phyloP scores from a whole-genome alignment of 2,329 filamentous ascomycete species.

The Fusarium burgessii region DNA sequence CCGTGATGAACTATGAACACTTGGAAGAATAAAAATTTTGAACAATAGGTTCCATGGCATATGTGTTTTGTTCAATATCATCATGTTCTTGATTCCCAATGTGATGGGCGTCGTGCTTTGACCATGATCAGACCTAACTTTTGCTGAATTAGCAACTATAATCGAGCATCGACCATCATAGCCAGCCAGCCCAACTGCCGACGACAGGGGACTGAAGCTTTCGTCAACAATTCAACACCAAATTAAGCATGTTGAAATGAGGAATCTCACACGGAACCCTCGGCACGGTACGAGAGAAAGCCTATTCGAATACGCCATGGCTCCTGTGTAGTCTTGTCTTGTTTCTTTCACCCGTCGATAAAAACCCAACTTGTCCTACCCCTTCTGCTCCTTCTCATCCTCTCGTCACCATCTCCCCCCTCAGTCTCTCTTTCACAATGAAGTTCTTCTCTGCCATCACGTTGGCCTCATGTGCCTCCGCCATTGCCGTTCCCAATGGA shows the following conservation, averaged over 20 bases:
- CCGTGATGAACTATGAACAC: too few relatives aligned
- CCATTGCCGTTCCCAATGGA: background rate
- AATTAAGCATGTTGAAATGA: background rate
- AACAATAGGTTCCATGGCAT: too few relatives aligned
- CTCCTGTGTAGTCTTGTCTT: too few relatives aligned
- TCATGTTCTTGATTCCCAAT: too few relatives aligned
- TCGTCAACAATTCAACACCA: background rate
- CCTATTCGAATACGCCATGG: background rate
- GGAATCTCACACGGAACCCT: background rate
- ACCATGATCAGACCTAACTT: background rate
- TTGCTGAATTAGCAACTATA: background rate
- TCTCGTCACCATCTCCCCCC: background rate
- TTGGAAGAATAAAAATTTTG: too few relatives aligned
- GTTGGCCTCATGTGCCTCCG: constrained; percentile 6
- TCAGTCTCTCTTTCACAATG: background rate
- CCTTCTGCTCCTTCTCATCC: fast-evolving
- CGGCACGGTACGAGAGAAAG: background rate
- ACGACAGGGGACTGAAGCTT: background rate
- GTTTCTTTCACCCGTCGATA: background rate
- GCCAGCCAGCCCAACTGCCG: background rate
- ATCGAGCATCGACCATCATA: background rate
- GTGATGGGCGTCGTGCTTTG: background rate
- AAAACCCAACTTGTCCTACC: background rate
- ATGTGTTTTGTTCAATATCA: too few relatives aligned
- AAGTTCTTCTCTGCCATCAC: background rate